Conservation (phyloP, 176 grass and related monocot genomes). For the Musa schizocarpa region DNA sequence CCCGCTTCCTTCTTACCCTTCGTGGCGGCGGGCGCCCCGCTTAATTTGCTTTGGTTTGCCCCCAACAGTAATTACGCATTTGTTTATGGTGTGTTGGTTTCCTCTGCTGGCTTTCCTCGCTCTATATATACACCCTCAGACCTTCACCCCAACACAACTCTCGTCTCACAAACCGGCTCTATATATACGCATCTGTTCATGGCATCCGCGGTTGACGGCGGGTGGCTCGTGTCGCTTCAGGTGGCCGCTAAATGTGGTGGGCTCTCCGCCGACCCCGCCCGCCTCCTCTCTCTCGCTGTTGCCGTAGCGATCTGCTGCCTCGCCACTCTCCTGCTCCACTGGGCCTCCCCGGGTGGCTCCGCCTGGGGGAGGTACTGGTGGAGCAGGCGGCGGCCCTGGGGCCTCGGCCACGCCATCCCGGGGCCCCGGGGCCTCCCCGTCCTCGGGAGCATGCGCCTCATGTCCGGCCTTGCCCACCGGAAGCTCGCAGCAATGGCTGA, state of each 20-base stretch:
- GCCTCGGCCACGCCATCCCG: slow-evolving; percentile 19
- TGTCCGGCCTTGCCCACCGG: slow-evolving; percentile 64
- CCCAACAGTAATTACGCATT: no score
- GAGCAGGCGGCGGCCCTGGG: not conserved
- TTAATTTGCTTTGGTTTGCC: no score
- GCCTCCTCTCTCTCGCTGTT: slow-evolving; percentile 8
- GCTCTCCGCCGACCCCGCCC: slow-evolving; percentile 14
- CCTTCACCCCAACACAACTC: no score
- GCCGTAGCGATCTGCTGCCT: slow-evolving; percentile 13
- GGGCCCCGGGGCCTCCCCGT: slow-evolving; percentile 61
- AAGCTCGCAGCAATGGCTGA: slow-evolving; percentile 35
- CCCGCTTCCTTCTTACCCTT: no score
- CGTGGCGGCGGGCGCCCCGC: no score
- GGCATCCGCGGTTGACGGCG: slow-evolving; percentile 29
- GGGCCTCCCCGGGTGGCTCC: slow-evolving; percentile 48
- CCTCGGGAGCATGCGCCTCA: slow-evolving; percentile 71
- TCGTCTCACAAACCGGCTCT: no score
- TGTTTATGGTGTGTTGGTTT: no score
- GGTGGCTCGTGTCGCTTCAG: slow-evolving; percentile 52
- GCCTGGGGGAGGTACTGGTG: slow-evolving; percentile 71
- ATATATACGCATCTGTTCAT: slow-evolving; percentile 8
- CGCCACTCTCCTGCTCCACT: slow-evolving; percentile 42
- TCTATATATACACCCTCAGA: no score
- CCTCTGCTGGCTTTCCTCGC: no score
- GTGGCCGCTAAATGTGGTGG: slow-evolving; percentile 48